phyloP scores from a whole-genome alignment of 2,329 filamentous ascomycete species.

The Phaeomoniella chlamydospora region DNA sequence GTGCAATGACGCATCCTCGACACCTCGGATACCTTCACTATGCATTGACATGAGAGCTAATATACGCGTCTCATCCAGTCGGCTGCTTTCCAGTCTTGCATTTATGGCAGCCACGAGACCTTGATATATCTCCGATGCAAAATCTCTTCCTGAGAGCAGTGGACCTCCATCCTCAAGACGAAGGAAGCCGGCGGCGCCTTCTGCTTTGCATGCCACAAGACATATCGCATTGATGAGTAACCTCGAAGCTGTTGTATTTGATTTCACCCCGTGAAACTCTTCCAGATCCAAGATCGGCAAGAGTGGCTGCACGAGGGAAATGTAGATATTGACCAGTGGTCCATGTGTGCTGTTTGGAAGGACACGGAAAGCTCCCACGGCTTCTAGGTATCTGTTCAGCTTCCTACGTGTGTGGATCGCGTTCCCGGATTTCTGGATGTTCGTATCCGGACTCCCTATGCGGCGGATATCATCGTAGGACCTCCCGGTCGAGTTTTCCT shows the following conservation, averaged over 20 bases:
- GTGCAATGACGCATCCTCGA: slow-evolving; percentile 23
- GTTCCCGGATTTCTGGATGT: not conserved
- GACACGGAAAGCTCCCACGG: slow-evolving; percentile 11
- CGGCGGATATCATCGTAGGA: slow-evolving; percentile 1
- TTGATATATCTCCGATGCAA: slow-evolving; percentile 22
- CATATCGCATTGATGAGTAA: slow-evolving; percentile 24
- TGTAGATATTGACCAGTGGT: slow-evolving; percentile 18
- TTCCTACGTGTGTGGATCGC: slow-evolving; percentile 8
- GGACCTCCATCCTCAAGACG: slow-evolving; percentile 16
- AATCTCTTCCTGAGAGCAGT: slow-evolving; percentile 18
- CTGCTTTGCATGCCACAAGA: slow-evolving; percentile 23
- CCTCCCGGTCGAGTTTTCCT: slow-evolving; percentile 6
- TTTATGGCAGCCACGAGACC: slow-evolving; percentile 22
- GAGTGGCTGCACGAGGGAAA: slow-evolving; percentile 22
- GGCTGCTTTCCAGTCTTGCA: slow-evolving; percentile 19
- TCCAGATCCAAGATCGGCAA: slow-evolving; percentile 20
- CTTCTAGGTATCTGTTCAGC: slow-evolving; percentile 11
- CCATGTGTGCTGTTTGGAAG: slow-evolving; percentile 19
- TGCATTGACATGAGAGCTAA: slow-evolving; percentile 25
- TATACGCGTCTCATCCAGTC: slow-evolving; percentile 21
- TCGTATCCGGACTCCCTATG: slow-evolving; percentile 4
- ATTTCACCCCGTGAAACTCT: slow-evolving; percentile 12
- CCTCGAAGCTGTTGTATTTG: slow-evolving; percentile 14
- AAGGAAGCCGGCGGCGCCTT: slow-evolving; percentile 16
- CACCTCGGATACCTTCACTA: slow-evolving; percentile 23